Evolutionary conservation across 2,329 filamentous ascomycete genomes (phyloP), one percentile per base, ranked within the genome.

Genomic region (Trichoderma cornu-damae): DNA sequence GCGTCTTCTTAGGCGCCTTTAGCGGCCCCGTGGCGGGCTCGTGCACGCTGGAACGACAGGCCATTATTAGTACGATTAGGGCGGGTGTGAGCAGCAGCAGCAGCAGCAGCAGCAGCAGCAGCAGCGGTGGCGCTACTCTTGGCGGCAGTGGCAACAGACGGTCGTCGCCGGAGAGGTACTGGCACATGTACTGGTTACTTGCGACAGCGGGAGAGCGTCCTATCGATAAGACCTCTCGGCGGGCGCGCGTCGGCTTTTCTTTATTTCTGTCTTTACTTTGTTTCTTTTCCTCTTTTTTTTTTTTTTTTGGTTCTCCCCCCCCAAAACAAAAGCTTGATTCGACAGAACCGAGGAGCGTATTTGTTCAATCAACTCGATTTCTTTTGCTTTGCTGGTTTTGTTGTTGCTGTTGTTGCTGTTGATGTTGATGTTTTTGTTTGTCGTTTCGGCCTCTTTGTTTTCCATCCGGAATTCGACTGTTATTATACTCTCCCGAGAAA

Each of bases 121-220:
- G n/a, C n/a, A n/a, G n/a, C n/a, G n/a, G 48, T 42, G 40, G 48
- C 48, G 18, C 51, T 46, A 46, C 40, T 37, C 46, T 22, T 38
- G 51, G 34, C 42, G 51, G 34, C 42, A 54, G 51, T 38, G 42
- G 34, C 50, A 50, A 34, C 20, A 50, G 54, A 26, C 40, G 42
- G 42, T 54, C 51, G 51, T 35, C n/a, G 42, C 47, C 32, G 32
- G n/a, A n/a, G n/a, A 46, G 42, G 51, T 54, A 54, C 40, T 34
- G 30, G 51, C n/a, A 47, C 51, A 54, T 53, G 50, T 53, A 54
- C 51, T 28, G 28, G 51, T n/a, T 54, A 54, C 51, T 47, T 47
- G 32, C 3, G 34, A 37, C 14, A 14, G 8, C 24, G 44, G 44
- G 35, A 20, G 40, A 9, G 43, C 28, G 20, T 20, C 20, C 37